These are phyloP conservation scores for Drechslerella stenobrocha DNA, from an alignment of 2,329 filamentous ascomycete species.

Conservation along the genomic window DNA sequence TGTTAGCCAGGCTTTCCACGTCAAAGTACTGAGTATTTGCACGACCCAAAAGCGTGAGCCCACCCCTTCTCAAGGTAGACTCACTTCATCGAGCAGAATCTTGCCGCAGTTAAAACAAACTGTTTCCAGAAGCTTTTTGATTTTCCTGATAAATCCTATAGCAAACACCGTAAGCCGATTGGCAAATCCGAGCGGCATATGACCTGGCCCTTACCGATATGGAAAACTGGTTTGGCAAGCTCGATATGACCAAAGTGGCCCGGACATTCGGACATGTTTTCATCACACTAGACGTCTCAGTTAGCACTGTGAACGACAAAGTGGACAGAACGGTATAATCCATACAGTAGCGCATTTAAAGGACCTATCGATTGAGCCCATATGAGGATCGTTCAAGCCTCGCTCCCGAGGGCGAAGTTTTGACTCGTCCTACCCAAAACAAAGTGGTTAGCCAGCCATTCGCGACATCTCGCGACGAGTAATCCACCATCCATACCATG, in stretches of 20 bases:
- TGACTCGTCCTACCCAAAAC: constrained; percentile 68
- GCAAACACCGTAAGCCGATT: neutral
- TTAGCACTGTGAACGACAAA: constrained; percentile 19
- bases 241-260: constrained; percentile 99
- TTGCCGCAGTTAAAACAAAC: constrained; percentile 99
- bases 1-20: constrained; percentile 51
- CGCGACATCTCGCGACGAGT: constrained; percentile 2
- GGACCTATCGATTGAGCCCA: constrained; percentile 93
- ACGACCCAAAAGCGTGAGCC: constrained; percentile 19
- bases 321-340: neutral
- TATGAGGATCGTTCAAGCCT: constrained; percentile 90
- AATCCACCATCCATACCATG: constrained; percentile 64
- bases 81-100: constrained; percentile 96
- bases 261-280: constrained; percentile 93
- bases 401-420: constrained; percentile 85
- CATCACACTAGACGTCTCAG: constrained; percentile 65
- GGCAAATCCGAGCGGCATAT: neutral
- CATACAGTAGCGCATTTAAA: constrained; percentile 81
- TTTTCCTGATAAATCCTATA: constrained; percentile 90
- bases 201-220: constrained; percentile 63
- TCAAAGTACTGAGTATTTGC: constrained; percentile 38
- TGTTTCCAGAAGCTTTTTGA: constrained; percentile 98
- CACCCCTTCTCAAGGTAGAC: constrained; percentile 63
- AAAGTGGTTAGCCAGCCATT: constrained; percentile 9
- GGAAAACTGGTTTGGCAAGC: constrained; percentile 92